Conservation (phyloP, 1,284 basidiomycete genomes). For the Cutaneotrichosporon cyanovorans region DNA sequence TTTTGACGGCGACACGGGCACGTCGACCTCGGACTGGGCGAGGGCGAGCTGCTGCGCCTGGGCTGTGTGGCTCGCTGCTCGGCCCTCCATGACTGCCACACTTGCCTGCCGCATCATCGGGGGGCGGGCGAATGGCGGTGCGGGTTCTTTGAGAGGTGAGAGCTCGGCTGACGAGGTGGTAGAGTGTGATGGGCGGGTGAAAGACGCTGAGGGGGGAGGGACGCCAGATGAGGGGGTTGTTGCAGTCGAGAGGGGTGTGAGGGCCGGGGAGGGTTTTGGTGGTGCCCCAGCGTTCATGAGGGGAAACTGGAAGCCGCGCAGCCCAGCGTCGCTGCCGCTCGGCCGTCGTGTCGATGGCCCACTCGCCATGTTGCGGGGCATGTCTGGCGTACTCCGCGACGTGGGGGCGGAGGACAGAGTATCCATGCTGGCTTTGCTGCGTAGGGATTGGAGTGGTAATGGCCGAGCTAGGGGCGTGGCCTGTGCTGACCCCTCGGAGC, state of each 20-base stretch:
- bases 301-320: conserved; percentile 42
- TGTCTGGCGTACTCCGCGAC: conserved; percentile 16
- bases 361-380: conserved; percentile 3
- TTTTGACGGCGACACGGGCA: conserved; percentile 20
- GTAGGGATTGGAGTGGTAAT: conserved; percentile 2
- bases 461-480: conserved; percentile 22
- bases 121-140: conserved; percentile 22
- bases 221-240: conserved; percentile 22
- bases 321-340: conserved; percentile 27
- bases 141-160: conserved; percentile 6
- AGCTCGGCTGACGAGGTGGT: no score
- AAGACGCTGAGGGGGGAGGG: no score
- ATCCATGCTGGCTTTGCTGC: conserved; percentile 24
- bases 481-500: conserved; percentile 12
- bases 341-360: conserved; percentile 16
- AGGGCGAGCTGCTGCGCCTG: conserved; percentile 22
- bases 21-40: conserved; percentile 15
- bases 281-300: conserved; percentile 22
- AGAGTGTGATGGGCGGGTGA: no score
- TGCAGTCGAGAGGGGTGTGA: conserved; percentile 2
- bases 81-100: conserved; percentile 44
- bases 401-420: conserved; percentile 28
- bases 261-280: conserved; percentile 1
- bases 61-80: conserved; percentile 25
- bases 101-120: conserved; percentile 43